Evolutionary conservation across 2,329 filamentous ascomycete species (phyloP).

Genomic region (Cladosporium sp.): DNA sequence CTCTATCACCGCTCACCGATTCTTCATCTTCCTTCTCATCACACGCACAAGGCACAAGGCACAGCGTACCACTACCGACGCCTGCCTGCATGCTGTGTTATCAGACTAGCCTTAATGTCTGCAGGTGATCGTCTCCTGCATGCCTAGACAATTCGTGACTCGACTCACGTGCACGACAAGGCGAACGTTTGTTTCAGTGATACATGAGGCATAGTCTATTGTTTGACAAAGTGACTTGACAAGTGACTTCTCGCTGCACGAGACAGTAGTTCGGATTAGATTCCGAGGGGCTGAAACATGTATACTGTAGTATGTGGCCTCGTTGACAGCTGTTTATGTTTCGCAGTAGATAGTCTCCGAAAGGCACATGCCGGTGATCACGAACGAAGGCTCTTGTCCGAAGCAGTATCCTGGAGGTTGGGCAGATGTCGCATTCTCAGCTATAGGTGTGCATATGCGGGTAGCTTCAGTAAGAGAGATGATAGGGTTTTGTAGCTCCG

Average conservation of each 20-base stretch:
- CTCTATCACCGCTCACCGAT: not conserved
- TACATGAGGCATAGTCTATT: not conserved
- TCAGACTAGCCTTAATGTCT: not conserved
- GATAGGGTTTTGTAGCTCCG: no score
- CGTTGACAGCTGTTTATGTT: no score
- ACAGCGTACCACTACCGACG: not conserved
- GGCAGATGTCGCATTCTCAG: no score
- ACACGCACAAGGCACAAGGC: slow-evolving; percentile 3
- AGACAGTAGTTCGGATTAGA: not conserved
- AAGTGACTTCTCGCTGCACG: not conserved
- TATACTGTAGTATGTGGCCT: no score
- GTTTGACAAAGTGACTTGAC: not conserved
- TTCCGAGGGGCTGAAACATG: not conserved
- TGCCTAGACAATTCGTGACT: not conserved
- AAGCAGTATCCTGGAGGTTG: no score
- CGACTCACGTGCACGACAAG: not conserved
- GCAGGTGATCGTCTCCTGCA: slow-evolving; percentile 3
- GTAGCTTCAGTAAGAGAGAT: no score
- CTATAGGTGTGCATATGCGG: no score
- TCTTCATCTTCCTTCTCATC: not conserved
- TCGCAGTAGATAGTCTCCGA: no score
- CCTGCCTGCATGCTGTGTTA: not conserved
- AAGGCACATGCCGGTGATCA: no score
- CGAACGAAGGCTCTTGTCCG: no score
- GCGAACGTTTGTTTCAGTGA: not conserved